These are phyloP conservation scores for Balakata baccata DNA, from an alignment of 345 rosid genomes.

Conservation along the genomic window DNA sequence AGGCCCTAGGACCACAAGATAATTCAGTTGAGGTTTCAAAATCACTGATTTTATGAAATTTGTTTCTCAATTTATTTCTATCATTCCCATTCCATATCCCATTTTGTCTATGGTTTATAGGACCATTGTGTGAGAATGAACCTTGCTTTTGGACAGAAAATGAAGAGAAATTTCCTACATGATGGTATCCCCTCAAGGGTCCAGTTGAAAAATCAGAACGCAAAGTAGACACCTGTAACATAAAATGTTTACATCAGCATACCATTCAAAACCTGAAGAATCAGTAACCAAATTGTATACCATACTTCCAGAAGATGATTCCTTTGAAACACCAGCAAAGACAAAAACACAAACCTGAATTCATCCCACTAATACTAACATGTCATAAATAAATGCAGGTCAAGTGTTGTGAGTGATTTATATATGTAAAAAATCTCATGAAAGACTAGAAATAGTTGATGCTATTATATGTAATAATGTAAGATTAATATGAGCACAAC, in stretches of 20 bases:
- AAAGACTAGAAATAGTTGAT: background rate
- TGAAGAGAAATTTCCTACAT: conserved; percentile 35
- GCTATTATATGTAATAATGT: background rate
- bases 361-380: background rate
- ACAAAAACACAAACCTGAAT: background rate
- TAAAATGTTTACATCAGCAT: conserved; percentile 14
- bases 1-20: conserved; percentile 67
- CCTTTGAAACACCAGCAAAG: background rate
- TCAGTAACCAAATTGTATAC: background rate
- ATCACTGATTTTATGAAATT: conserved; percentile 35
- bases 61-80: conserved; percentile 29
- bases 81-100: conserved; percentile 47
- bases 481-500: background rate
- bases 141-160: conserved; percentile 43
- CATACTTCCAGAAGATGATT: background rate
- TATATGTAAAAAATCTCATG: background rate
- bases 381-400: no score
- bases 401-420: background rate
- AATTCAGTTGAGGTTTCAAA: conserved; percentile 45
- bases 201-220: conserved; percentile 39
- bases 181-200: conserved; percentile 38
- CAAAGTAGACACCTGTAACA: conserved; percentile 33
- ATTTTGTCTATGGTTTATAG: conserved; percentile 35
- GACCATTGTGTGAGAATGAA: conserved; percentile 25
- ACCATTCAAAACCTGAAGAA: background rate